Base-by-base conservation (phyloP, 768 basidiomycete genomes). In the Tricholomella constricta region DNA sequence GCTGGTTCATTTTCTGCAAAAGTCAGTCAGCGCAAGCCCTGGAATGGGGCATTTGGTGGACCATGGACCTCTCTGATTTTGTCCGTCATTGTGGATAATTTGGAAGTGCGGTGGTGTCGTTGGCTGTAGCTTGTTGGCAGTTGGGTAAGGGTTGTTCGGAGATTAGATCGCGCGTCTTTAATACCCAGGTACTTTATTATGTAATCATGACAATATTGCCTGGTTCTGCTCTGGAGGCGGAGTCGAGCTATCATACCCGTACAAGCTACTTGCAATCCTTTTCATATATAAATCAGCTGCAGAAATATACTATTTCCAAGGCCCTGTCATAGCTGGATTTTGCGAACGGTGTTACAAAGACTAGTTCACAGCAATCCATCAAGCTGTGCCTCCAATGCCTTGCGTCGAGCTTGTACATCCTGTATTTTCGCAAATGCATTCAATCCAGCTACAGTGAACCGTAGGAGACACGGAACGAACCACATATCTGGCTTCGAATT, bases 1-100 rank as follows among this genome's bases (percentile, higher is more conserved):
- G 84, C 38, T 74, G 57, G 65, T 71, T 80, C 74, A 98, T 76
- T 87, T 85, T 90, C 90, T 91, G 44, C 23, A 46, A 47, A 36
- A 35, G 23, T 44, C 20, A 48, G 34, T 29, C 27, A 41, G 36
- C 31, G 4, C 31, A 32, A 32, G 45, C 23, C 17, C 15, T 48
- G 17, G 42, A 41, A 45, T 8, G 9, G 3, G 23, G 12, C 15
- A 36, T 25, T 6, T 46, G 38, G n/a, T 17, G 8, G 42, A 26
- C 17, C 19, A 55, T 63, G 15, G 62, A 78, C 81, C 68, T 79
- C 77, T 65, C 69, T 78, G 68, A 83, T 82, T 75, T 73, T 75
- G 57, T 81, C 80, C 23, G 78, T 73, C 73, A 76, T 77, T 60
- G 65, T 71, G 58, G 54, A 45, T 52, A 58, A 49, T 45, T 55